phyloP scores from a whole-genome alignment of 371 early-diverging fungal genomes.

The Apophysomyces variabilis region DNA sequence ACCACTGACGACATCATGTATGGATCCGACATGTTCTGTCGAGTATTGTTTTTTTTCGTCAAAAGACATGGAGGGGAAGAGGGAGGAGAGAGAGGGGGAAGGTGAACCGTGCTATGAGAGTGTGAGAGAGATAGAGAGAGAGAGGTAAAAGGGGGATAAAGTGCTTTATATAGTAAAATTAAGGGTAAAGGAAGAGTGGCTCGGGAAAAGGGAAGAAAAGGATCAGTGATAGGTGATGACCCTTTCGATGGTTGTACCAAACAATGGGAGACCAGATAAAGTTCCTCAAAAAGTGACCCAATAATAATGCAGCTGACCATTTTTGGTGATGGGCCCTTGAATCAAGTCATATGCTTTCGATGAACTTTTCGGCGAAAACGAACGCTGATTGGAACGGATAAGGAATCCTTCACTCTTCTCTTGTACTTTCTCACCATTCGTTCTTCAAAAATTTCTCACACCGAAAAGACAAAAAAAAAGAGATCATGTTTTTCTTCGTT shows the following conservation, averaged over 20 bases:
- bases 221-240: not conserved
- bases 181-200: not conserved
- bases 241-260: not conserved
- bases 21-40: not conserved
- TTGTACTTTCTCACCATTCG: not conserved
- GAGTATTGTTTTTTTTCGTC: slow-evolving; percentile 7
- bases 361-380: not conserved
- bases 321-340: slow-evolving; percentile 8
- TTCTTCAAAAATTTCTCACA: not conserved
- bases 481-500: too few species aligned
- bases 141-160: not conserved
- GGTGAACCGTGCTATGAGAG: too few species aligned
- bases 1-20: slow-evolving; percentile 4
- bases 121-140: not conserved
- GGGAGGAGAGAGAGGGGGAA: not conserved
- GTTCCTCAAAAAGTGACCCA: not conserved
- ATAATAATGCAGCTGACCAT: slow-evolving; percentile 1
- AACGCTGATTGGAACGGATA: slow-evolving; percentile 3
- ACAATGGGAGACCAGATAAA: not conserved
- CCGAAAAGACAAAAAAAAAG: not conserved
- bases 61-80: not conserved
- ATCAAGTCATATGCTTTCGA: slow-evolving; percentile 3
- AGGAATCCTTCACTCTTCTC: not conserved
- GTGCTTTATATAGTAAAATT: slow-evolving; percentile 2
- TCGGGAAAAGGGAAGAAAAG: not conserved